Evolutionary conservation across 2,329 filamentous ascomycete genomes (phyloP).

Genomic region (Cladophialophora immunda): DNA sequence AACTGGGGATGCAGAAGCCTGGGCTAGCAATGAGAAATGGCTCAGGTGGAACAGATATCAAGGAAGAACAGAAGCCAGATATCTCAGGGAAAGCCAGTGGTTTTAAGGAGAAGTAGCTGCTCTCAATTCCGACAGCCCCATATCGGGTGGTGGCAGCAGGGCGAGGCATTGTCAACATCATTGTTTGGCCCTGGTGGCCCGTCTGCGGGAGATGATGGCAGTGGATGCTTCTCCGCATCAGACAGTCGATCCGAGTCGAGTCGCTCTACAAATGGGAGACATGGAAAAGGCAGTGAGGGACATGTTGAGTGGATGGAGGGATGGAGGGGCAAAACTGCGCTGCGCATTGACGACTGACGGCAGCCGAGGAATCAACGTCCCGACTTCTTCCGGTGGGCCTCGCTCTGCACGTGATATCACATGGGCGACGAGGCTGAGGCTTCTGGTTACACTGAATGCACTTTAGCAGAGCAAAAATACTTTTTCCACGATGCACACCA

Average conservation of each 20-base stretch:
- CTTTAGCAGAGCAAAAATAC: not conserved
- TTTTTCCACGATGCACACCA: not conserved
- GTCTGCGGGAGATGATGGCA: conserved; percentile 22
- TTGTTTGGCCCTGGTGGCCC: conserved; percentile 1
- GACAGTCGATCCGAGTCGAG: conserved; percentile 12
- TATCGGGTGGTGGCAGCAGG: conserved; percentile 24
- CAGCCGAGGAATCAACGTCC: conserved; percentile 16
- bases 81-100: conserved; percentile 6
- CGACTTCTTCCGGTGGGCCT: conserved; percentile 16
- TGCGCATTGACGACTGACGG: conserved; percentile 5
- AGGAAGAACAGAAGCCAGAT: not conserved
- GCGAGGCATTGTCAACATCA: conserved; percentile 22
- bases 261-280: conserved; percentile 2
- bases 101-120: not conserved
- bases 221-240: conserved; percentile 5
- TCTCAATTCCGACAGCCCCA: conserved; percentile 20
- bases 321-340: conserved; percentile 14
- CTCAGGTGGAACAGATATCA: not conserved
- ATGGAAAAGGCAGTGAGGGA: not conserved
- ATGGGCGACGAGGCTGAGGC: not conserved
- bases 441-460: not conserved
- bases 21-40: not conserved
- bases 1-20: conserved; percentile 1
- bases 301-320: not conserved
- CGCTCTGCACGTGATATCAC: not conserved